Evolutionary conservation across 129 eudicot species (phyloP).

Genomic region (Silybum marianum): DNA sequence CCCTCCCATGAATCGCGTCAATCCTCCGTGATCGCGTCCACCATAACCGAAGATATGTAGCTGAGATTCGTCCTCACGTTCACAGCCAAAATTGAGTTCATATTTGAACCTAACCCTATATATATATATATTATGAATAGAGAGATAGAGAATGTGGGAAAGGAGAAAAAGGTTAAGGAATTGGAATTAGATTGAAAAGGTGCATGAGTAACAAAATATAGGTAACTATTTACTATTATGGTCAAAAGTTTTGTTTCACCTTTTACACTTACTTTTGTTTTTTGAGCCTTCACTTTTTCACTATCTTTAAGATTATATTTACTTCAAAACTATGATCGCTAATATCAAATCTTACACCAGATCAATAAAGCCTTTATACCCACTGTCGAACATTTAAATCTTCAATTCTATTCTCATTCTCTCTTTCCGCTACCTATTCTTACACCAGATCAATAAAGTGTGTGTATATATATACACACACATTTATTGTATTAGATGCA

Average conservation of each 20-base stretch:
- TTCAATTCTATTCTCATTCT: not conserved
- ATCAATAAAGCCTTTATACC: not conserved
- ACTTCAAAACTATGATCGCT: conserved; percentile 11
- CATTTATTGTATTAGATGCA: too few relatives aligned
- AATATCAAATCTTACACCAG: conserved; percentile 14
- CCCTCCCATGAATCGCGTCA: too few relatives aligned
- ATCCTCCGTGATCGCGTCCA: too few relatives aligned
- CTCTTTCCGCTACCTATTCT: not conserved
- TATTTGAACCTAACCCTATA: too few relatives aligned
- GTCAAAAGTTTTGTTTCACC: conserved; percentile 31
- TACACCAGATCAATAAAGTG: not conserved
- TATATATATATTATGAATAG: too few relatives aligned
- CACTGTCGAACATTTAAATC: not conserved
- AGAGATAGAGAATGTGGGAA: not conserved
- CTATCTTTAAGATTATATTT: conserved; percentile 11
- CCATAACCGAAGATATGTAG: too few relatives aligned
- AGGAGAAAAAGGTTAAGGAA: not conserved
- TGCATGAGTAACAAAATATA: conserved; percentile 8
- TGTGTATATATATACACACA: too few relatives aligned
- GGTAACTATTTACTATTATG: conserved; percentile 1
- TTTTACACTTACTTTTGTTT: conserved; percentile 23
- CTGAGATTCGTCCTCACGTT: too few relatives aligned
- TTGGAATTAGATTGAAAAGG: conserved; percentile 17
- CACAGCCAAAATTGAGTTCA: too few relatives aligned
- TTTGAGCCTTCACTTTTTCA: conserved; percentile 19